Evolutionary conservation across 345 rosid species (phyloP).

Genomic region (Rhizophora mangle): DNA sequence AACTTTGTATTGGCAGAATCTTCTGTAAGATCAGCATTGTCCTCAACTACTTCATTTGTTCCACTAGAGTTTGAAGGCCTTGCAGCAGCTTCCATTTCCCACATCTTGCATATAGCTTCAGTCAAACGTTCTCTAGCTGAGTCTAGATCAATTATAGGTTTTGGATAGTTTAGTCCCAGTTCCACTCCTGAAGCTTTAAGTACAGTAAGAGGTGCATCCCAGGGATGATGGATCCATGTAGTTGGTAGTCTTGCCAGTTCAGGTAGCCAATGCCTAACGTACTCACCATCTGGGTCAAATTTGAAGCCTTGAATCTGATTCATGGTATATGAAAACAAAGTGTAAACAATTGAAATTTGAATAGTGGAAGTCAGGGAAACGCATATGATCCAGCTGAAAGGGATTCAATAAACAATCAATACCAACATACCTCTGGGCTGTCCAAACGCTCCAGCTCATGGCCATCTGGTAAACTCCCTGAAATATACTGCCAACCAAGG

Average conservation of each 20-base stretch:
- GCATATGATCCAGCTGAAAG: conserved; percentile 4
- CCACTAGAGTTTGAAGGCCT: conserved; percentile 34
- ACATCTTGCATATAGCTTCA: conserved; percentile 73
- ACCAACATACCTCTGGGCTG: conserved; percentile 58
- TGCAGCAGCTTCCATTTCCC: conserved; percentile 67
- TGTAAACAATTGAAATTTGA: background rate
- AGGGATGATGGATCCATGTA: conserved; percentile 93
- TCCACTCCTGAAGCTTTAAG: conserved; percentile 76
- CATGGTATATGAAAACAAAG: conserved; percentile 16
- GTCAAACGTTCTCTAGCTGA: conserved; percentile 58
- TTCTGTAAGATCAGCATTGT: conserved; percentile 49
- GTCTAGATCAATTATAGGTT: conserved; percentile 69
- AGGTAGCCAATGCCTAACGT: conserved; percentile 86
- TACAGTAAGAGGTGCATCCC: conserved; percentile 69
- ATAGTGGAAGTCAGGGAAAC: background rate
- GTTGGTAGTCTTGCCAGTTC: conserved; percentile 88
- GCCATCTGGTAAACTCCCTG: conserved; percentile 92
- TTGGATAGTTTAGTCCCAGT: conserved; percentile 61
- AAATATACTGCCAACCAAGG: conserved; percentile 95
- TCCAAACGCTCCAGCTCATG: conserved; percentile 91
- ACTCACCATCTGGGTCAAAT: conserved; percentile 82
- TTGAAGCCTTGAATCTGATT: conserved; percentile 75
- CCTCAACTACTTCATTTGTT: conserved; percentile 58
- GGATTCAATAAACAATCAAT: conserved; percentile 8
- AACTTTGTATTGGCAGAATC: conserved; percentile 34